phyloP scores from a whole-genome alignment of 768 basidiomycete genomes.

The Pisolithus tinctorius region DNA sequence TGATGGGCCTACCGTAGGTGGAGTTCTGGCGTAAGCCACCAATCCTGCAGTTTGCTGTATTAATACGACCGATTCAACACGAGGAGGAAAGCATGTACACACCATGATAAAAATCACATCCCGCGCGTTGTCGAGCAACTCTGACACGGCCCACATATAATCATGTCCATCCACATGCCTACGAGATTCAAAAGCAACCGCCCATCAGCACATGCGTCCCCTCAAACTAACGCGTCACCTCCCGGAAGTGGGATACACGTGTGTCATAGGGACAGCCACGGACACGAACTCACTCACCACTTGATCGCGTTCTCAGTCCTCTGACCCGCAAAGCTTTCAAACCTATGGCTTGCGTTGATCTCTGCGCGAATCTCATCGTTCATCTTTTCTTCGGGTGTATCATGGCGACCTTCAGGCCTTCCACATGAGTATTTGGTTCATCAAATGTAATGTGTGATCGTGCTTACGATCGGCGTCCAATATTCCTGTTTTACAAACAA shows the following conservation, averaged over 20 bases:
- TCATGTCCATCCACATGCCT: conserved; percentile 95
- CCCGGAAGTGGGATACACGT: no score
- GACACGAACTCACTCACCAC: conserved; percentile 45
- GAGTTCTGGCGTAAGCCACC: conserved; percentile 95
- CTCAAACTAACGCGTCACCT: no score
- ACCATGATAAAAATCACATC: conserved; percentile 88
- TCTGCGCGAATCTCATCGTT: conserved; percentile 65
- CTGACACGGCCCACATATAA: conserved; percentile 92
- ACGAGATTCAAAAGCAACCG: not conserved
- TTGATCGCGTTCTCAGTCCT: conserved; percentile 70
- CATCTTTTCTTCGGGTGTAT: conserved; percentile 64
- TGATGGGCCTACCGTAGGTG: conserved; percentile 56
- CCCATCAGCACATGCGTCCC: not conserved
- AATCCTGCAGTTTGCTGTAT: conserved; percentile 42
- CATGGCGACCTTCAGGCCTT: conserved; percentile 50
- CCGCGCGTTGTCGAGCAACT: conserved; percentile 75
- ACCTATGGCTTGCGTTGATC: conserved; percentile 79
- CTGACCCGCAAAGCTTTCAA: conserved; percentile 74
- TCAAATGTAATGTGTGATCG: conserved; percentile 2
- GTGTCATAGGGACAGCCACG: not conserved
- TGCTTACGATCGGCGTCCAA: conserved; percentile 27
- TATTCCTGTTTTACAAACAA: conserved; percentile 19
- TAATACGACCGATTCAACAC: not conserved
- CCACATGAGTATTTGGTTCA: not conserved
- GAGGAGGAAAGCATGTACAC: conserved; percentile 8